Percentiles rank a stretch among this genome's conserved stretches.
phyloP scores from a whole-genome alignment of 2,329 filamentous ascomycete genomes.

The Pseudogymnoascus sp. region DNA sequence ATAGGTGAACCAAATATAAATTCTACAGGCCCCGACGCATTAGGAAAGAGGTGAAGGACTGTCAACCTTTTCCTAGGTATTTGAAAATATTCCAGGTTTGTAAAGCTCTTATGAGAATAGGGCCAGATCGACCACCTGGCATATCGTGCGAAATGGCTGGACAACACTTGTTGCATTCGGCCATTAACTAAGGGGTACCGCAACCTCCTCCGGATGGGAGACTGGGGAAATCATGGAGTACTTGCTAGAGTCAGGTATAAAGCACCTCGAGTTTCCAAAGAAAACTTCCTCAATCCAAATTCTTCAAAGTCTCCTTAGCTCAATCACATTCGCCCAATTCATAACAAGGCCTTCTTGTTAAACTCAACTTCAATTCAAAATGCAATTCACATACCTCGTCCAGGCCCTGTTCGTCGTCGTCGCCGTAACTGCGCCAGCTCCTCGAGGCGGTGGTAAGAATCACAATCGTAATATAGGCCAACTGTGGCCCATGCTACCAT shows the following conservation, averaged over 20 bases:
- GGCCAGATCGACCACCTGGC: neutral
- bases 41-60: neutral
- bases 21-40: neutral
- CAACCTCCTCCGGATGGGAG: neutral
- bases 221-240: neutral
- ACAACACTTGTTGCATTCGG: neutral
- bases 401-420: neutral
- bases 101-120: neutral
- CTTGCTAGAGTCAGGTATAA: neutral
- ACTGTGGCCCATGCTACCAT: neutral
- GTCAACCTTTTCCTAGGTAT: neutral
- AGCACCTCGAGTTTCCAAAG: neutral
- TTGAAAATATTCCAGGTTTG: neutral
- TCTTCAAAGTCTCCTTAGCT: neutral
- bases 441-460: neutral
- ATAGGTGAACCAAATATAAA: neutral
- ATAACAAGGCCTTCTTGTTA: neutral
- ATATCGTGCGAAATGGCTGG: neutral
- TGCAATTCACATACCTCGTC: neutral
- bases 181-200: neutral
- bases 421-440: neutral
- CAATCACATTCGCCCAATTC: neutral
- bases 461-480: neutral
- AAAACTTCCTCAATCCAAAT: neutral
- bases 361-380: neutral